Conservation (phyloP, 108 stramenopile species). For the Bacterosira constricta region DNA sequence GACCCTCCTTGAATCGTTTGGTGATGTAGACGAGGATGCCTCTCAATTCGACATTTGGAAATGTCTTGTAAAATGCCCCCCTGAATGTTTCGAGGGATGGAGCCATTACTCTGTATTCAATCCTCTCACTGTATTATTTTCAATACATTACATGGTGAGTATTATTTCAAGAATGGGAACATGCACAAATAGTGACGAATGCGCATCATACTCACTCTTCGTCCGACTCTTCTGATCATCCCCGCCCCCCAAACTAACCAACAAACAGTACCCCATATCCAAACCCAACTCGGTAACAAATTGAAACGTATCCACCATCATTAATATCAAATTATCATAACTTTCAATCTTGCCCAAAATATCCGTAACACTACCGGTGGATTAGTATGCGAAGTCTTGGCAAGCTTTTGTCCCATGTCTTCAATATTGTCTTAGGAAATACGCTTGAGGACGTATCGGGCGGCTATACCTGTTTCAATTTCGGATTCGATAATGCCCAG, state of each 20-base stretch:
- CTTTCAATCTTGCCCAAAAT: conserved; percentile 92
- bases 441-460: conserved; percentile 81
- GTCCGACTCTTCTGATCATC: conserved; percentile 58
- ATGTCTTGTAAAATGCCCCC: conserved; percentile 80
- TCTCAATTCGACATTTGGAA: conserved; percentile 77
- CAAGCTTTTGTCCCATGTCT: conserved; percentile 73
- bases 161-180: too few species aligned
- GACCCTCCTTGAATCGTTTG: conserved; percentile 59
- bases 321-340: conserved; percentile 93
- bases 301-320: conserved; percentile 90
- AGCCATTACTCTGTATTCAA: conserved; percentile 90
- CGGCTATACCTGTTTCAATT: conserved; percentile 73
- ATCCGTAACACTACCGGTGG: conserved; percentile 84
- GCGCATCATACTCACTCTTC: conserved; percentile 71
- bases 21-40: conserved; percentile 76
- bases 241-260: conserved; percentile 67
- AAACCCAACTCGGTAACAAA: conserved; percentile 78
- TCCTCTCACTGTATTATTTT: conserved; percentile 83
- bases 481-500: conserved; percentile 69
- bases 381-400: conserved; percentile 83
- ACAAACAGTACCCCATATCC: conserved; percentile 86
- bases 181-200: background rate
- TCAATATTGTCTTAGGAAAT: conserved; percentile 88
- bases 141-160: too few species aligned
- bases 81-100: conserved; percentile 81